Conservation (phyloP, 805 yeast species). For the Pichia phayaonensis region DNA sequence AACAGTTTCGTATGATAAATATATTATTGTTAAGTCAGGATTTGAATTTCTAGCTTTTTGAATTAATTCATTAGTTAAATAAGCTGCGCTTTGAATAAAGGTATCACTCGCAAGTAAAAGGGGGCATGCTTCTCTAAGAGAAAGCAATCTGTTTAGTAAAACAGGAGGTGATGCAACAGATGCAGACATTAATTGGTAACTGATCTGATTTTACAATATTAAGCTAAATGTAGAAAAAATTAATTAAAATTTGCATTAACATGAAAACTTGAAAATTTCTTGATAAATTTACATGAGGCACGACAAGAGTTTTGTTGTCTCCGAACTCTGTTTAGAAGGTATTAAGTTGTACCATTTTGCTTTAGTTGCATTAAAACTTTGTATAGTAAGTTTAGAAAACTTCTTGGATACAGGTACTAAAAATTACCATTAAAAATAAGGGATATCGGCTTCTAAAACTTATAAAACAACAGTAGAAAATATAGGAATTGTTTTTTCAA, state of each 20-base stretch:
- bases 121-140: conserved; percentile 68
- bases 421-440: too few species aligned
- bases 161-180: conserved; percentile 35
- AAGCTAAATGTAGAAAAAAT: background rate
- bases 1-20: conserved; percentile 62
- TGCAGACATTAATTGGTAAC: conserved; percentile 16
- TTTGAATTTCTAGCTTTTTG: conserved; percentile 27
- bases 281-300: background rate
- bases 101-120: conserved; percentile 65
- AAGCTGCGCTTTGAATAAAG: conserved; percentile 55
- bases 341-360: background rate
- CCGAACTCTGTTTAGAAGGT: background rate
- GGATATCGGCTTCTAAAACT: too few species aligned
- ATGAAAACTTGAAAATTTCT: background rate
- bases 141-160: conserved; percentile 56
- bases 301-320: background rate
- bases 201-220: background rate
- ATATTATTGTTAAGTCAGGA: conserved; percentile 33
- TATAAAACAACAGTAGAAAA: too few species aligned
- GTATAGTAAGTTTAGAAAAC: too few species aligned
- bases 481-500: too few species aligned
- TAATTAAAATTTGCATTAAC: background rate
- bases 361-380: too few species aligned
- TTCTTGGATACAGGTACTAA: too few species aligned
- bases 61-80: conserved; percentile 52